phyloP scores from a whole-genome alignment of 148 eudicot species.

The Suaeda aralocaspica region DNA sequence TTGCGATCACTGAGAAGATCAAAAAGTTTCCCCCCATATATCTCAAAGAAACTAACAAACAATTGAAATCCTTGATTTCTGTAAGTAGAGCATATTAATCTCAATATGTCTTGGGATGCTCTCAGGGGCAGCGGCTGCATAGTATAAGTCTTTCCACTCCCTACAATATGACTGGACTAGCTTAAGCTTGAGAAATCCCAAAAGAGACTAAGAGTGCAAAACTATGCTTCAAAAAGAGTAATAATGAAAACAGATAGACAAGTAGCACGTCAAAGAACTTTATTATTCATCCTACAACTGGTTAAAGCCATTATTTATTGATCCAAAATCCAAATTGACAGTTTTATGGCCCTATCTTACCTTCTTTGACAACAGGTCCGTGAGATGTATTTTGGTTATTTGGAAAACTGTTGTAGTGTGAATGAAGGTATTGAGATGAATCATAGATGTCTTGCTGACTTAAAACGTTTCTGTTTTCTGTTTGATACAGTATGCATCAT shows the following conservation, averaged over 20 bases:
- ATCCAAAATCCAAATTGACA: not conserved
- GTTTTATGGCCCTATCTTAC: not conserved
- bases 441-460: not conserved
- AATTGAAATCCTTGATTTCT: constrained; percentile 69
- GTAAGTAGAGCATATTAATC: constrained; percentile 48
- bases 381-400: not conserved
- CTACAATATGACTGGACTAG: constrained; percentile 31
- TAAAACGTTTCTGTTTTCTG: not conserved
- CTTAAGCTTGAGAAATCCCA: not conserved
- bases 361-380: not conserved
- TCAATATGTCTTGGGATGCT: constrained; percentile 64
- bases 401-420: not conserved
- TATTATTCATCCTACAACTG: not conserved
- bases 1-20: constrained; percentile 77
- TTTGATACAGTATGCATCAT: not conserved
- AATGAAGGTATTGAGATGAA: not conserved
- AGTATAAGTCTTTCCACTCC: constrained; percentile 81
- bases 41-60: constrained; percentile 77
- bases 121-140: constrained; percentile 79
- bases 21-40: constrained; percentile 77
- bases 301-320: not conserved
- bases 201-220: not conserved
- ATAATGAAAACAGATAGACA: not conserved
- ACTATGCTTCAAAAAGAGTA: not conserved
- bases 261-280: not conserved